phyloP scores from a whole-genome alignment of 495 filamentous ascomycete species.

The Daldinia caldariorum region DNA sequence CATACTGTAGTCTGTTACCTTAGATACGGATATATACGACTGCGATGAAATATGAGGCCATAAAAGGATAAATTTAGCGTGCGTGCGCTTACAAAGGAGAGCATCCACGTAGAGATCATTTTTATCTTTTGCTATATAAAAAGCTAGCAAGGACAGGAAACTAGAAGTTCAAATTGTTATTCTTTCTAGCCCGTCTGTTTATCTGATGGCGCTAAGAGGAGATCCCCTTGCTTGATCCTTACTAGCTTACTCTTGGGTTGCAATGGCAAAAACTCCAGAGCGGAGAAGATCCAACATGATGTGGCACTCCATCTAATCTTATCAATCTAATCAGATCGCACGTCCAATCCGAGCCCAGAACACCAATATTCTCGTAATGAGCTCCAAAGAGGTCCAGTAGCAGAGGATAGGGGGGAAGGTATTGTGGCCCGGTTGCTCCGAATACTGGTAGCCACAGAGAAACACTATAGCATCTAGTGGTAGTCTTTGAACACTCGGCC shows the following conservation, averaged over 20 bases:
- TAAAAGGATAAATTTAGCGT: background rate
- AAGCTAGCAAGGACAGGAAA: background rate
- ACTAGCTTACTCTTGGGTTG: conserved; percentile 16
- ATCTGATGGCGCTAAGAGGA: conserved; percentile 43
- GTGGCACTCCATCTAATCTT: conserved; percentile 46
- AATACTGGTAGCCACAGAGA: background rate
- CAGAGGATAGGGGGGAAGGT: background rate
- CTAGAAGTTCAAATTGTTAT: background rate
- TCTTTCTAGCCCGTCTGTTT: conserved; percentile 25
- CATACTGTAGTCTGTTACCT: background rate
- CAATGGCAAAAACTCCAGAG: conserved; percentile 21
- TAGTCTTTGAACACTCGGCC: background rate
- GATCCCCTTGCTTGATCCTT: conserved; percentile 13
- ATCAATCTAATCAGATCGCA: conserved; percentile 49
- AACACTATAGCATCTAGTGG: background rate
- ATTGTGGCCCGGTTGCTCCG: conserved; percentile 4
- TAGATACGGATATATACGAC: background rate
- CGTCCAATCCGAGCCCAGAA: conserved; percentile 34
- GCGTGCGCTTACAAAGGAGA: background rate
- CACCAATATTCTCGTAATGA: conserved; percentile 34
- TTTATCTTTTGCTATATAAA: background rate
- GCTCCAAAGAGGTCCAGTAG: background rate
- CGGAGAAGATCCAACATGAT: conserved; percentile 25
- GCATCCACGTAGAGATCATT: background rate
- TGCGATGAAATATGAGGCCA: background rate